phyloP scores from a whole-genome alignment of 1,139 yeast genomes.

The Saccharomyces hybrid region DNA sequence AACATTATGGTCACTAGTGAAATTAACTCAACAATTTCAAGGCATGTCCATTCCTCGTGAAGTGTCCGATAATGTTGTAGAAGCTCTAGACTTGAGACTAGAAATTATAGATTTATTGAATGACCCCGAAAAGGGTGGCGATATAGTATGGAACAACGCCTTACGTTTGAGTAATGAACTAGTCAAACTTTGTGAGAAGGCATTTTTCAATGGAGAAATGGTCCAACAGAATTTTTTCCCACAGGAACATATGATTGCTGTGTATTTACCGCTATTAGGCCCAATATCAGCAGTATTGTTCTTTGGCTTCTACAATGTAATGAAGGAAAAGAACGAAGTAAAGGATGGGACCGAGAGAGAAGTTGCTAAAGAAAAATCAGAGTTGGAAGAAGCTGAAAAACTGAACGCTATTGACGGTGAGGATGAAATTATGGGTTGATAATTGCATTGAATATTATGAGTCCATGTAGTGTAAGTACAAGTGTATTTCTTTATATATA shows the following conservation, averaged over 20 bases:
- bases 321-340: constrained; percentile 32
- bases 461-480: not conserved
- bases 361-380: constrained; percentile 2
- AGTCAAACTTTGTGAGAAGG: constrained; percentile 53
- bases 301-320: constrained; percentile 45
- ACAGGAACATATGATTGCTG: constrained; percentile 89
- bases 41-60: constrained; percentile 72
- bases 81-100: constrained; percentile 31
- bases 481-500: not conserved
- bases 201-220: constrained; percentile 91
- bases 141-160: constrained; percentile 38
- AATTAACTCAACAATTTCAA: constrained; percentile 58
- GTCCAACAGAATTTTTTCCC: constrained; percentile 93
- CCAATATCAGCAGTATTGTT: constrained; percentile 69
- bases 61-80: constrained; percentile 31
- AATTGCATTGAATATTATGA: not conserved
- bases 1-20: constrained; percentile 61
- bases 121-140: constrained; percentile 19
- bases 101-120: constrained; percentile 28
- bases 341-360: constrained; percentile 6
- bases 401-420: constrained; percentile 30
- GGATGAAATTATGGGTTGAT: constrained; percentile 3
- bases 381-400: not conserved
- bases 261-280: constrained; percentile 81
- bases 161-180: constrained; percentile 50